Conservation (phyloP, 1,284 basidiomycete species). For the Trichosporon sp. region DNA sequence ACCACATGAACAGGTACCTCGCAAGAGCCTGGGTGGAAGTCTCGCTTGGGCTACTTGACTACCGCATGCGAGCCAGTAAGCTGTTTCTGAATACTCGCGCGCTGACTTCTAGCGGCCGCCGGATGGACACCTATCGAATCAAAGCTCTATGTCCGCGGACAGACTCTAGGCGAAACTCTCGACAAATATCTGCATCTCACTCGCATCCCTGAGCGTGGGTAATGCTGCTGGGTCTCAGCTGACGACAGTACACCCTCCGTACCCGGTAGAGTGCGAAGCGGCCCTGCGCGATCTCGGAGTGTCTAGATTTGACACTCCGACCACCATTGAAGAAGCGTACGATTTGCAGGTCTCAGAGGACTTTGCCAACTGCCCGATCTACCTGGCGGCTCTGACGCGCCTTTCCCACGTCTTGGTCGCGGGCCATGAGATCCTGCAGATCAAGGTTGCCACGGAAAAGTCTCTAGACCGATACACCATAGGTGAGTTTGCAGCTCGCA, state of each 20-base stretch:
- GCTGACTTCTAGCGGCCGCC: not conserved
- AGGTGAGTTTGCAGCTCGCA: conserved; percentile 14
- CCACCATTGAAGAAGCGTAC: conserved; percentile 32
- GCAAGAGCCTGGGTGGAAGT: conserved; percentile 41
- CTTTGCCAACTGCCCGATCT: conserved; percentile 11
- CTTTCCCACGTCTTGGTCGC: conserved; percentile 20
- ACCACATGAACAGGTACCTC: conserved; percentile 41
- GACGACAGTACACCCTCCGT: conserved; percentile 4
- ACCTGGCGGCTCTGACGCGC: conserved; percentile 32
- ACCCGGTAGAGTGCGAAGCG: conserved; percentile 3
- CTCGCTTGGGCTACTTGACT: conserved; percentile 21
- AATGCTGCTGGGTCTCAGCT: not conserved
- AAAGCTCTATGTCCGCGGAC: conserved; percentile 11
- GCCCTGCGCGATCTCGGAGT: conserved; percentile 26
- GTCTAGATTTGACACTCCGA: conserved; percentile 20
- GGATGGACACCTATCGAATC: not conserved
- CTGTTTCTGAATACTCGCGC: not conserved
- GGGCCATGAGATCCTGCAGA: conserved; percentile 26
- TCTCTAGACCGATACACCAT: conserved; percentile 32
- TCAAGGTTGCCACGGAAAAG: conserved; percentile 34
- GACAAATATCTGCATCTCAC: conserved; percentile 8
- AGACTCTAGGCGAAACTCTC: conserved; percentile 17
- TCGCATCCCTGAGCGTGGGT: conserved; percentile 8
- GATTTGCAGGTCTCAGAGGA: conserved; percentile 33
- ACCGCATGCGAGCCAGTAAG: conserved; percentile 22